Conservation (phyloP, 2,329 filamentous ascomycete genomes). For the Zelopaecilomyces penicillatus region DNA sequence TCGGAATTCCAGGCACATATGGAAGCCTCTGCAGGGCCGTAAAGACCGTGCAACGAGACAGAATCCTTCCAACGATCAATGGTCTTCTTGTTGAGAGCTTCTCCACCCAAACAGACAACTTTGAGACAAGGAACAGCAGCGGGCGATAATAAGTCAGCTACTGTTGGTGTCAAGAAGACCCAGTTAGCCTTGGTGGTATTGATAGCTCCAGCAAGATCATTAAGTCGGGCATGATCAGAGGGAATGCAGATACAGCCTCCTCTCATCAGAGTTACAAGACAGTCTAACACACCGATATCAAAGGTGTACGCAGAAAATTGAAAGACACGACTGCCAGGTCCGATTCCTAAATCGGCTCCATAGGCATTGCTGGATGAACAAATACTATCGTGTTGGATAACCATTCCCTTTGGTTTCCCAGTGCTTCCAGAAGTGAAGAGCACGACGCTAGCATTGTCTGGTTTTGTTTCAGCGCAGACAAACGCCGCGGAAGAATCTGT, state of each 20-base stretch:
- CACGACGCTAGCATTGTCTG: constrained; percentile 36
- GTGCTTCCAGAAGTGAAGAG: constrained; percentile 63
- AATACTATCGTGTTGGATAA: constrained; percentile 39
- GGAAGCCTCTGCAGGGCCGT: constrained; percentile 31
- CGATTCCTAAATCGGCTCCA: constrained; percentile 32
- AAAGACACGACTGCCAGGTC: constrained; percentile 32
- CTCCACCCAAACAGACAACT: neutral
- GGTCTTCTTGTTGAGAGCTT: neutral
- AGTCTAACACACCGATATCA: constrained; percentile 43
- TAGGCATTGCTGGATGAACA: constrained; percentile 35
- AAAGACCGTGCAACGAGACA: constrained; percentile 28
- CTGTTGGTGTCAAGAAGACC: constrained; percentile 42
- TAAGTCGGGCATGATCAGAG: constrained; percentile 44
- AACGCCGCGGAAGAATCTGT: constrained; percentile 26
- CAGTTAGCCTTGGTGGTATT: constrained; percentile 36
- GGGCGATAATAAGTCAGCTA: constrained; percentile 19
- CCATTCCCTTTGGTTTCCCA: constrained; percentile 54
- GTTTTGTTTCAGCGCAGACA: neutral
- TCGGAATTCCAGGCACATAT: neutral
- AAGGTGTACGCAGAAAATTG: constrained; percentile 46
- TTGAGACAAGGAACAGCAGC: neutral
- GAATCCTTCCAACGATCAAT: constrained; percentile 7
- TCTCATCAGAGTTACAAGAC: constrained; percentile 40
- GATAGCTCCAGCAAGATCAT: constrained; percentile 38
- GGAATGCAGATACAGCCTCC: constrained; percentile 46